These are phyloP conservation scores for Pachyrhizus erosus DNA, from an alignment of 306 rosid genomes.

Conservation along the genomic window DNA sequence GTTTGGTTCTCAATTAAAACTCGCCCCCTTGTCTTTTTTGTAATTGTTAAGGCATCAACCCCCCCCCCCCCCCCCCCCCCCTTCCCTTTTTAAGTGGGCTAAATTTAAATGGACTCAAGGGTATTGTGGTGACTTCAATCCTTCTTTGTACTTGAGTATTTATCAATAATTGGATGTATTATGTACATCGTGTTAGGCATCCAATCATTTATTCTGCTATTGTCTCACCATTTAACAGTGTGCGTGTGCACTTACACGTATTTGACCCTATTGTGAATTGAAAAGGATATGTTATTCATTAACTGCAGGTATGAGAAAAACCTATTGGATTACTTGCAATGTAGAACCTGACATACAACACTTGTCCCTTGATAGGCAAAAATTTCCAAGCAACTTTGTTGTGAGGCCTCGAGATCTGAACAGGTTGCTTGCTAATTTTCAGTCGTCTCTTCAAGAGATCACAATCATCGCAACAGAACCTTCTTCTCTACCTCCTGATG, in stretches of 20 bases:
- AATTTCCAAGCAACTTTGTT: constrained; percentile 78
- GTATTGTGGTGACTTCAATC: neutral
- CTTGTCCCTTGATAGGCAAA: constrained; percentile 82
- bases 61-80: too few species aligned
- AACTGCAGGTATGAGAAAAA: constrained; percentile 81
- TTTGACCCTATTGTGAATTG: constrained; percentile 9
- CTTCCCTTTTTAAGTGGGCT: neutral
- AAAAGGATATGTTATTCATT: constrained; percentile 5
- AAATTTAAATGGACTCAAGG: constrained; percentile 17
- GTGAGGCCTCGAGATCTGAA: constrained; percentile 93
- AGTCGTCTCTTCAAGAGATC: constrained; percentile 95
- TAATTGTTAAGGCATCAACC: constrained; percentile 7
- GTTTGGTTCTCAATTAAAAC: constrained; percentile 18
- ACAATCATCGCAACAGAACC: constrained; percentile 92
- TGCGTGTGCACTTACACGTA: neutral
- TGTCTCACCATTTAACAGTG: constrained; percentile 10
- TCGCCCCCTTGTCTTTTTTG: neutral
- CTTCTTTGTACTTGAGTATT: neutral
- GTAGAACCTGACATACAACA: constrained; percentile 87
- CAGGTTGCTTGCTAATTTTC: constrained; percentile 86
- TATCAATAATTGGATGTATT: constrained; percentile 8
- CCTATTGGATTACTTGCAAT: constrained; percentile 91
- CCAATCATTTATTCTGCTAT: constrained; percentile 11
- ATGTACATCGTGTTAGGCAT: constrained; percentile 27
- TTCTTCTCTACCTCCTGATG: constrained; percentile 70